Base-by-base conservation (phyloP, 1,139 yeast genomes). In the Candida dubliniensis region DNA sequence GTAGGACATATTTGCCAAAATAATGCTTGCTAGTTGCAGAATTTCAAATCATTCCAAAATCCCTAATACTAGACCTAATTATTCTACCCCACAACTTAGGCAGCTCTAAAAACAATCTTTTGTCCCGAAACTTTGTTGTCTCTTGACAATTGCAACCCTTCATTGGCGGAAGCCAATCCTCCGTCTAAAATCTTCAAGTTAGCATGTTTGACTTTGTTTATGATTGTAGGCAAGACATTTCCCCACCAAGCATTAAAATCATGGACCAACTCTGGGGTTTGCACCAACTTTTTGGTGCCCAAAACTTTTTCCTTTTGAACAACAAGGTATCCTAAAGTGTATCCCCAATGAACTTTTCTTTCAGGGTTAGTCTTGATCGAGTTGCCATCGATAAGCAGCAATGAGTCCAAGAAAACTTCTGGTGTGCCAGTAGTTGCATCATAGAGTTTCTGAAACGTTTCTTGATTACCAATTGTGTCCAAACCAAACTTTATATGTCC, bases 391-490 rank as follows among this genome's bases (percentile, higher is more conserved):
- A 66, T 45, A 36, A 57, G 56, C 34, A 74, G 55, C 36, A 76
- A 55, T 34, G 58, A 61, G 46, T 71, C 76, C 30, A 73, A 35
- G n/a, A 41, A 52, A 7, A 58, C 63, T 10, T 49, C 45, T 12
- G 52, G 46, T 9, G 63, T 42, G 2, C 59, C 64, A 34, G 53
- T 63, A 8, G 83, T 66, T 24, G 77, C 67, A 42, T 69, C 70
- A 57, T 79, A 74, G 10, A 63, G 52, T 12, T 56, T 51, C 47
- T 74, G 75, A 52, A 66, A 68, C n/a, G 84, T 72, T 9, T 58
- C 61, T 1, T 44, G 43, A 10, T 39, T 48, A 9, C 86, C 64
- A 38, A 84, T 75, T 27, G 84, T 71, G 59, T 86, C 91, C 11
- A 75, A 67, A 4, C 73, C 87, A 52, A 77, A 81, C 23, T 60